Percentiles rank a stretch among this genome's conserved stretches.
phyloP scores from a whole-genome alignment of 257 asterid species.

The Anisodus acutangulus region DNA sequence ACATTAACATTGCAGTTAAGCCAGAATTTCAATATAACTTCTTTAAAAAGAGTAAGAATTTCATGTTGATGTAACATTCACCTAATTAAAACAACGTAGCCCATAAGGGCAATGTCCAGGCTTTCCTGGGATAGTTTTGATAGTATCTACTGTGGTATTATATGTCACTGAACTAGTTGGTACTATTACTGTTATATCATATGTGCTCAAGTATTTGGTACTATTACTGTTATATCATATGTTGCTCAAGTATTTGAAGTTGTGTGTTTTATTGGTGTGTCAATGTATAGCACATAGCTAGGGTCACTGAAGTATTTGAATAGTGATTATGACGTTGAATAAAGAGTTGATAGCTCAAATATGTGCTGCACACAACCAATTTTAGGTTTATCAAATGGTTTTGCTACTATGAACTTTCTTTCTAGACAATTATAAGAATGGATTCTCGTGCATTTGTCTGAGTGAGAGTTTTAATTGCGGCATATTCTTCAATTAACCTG shows the following conservation, averaged over 20 bases:
- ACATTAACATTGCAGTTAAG: neutral
- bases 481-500: neutral
- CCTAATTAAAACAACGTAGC: neutral
- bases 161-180: neutral
- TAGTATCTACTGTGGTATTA: neutral
- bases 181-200: neutral
- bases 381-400: neutral
- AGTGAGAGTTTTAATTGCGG: neutral
- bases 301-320: slow-evolving; percentile 4
- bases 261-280: neutral
- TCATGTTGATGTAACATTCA: neutral
- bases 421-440: neutral
- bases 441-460: neutral
- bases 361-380: slow-evolving; percentile 21
- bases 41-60: neutral
- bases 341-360: neutral
- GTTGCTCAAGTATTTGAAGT: neutral
- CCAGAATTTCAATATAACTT: neutral
- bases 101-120: neutral
- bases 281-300: neutral
- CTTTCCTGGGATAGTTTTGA: neutral
- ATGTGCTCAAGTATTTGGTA: neutral
- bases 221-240: neutral
- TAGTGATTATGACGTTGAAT: neutral
- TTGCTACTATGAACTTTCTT: slow-evolving; percentile 2